Evolutionary conservation across 768 basidiomycete genomes (phyloP).

Genomic region (Tephrocybe sp.): DNA sequence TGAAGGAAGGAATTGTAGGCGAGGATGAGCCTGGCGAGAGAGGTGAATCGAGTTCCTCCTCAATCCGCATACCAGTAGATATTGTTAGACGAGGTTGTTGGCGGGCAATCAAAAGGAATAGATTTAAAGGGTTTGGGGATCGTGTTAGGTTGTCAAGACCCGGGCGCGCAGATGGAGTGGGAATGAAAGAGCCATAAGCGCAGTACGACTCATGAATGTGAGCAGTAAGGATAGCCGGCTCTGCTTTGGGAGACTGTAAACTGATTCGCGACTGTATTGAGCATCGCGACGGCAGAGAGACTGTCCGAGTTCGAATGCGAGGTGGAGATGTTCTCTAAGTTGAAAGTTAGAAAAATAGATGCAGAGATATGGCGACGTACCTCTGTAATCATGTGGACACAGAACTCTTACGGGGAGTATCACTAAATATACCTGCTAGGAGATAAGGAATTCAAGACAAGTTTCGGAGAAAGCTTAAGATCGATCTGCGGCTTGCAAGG

Average conservation of each 20-base stretch:
- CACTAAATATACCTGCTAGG: too few relatives aligned
- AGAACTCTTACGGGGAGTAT: too few relatives aligned
- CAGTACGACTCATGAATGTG: slow-evolving; percentile 11
- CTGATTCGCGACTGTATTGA: slow-evolving; percentile 19
- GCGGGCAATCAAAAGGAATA: not conserved
- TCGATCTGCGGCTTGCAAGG: too few relatives aligned
- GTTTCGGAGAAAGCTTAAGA: too few relatives aligned
- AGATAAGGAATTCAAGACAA: too few relatives aligned
- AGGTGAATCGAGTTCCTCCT: slow-evolving; percentile 20
- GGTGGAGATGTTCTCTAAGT: too few relatives aligned
- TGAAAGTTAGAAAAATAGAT: too few relatives aligned
- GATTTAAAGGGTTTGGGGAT: not conserved
- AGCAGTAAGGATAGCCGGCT: slow-evolving; percentile 7
- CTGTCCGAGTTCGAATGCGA: slow-evolving; percentile 18
- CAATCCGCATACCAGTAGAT: slow-evolving; percentile 5
- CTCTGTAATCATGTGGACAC: too few relatives aligned
- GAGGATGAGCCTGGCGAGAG: slow-evolving; percentile 20
- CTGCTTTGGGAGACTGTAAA: slow-evolving; percentile 12
- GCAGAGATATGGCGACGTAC: too few relatives aligned
- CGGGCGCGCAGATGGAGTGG: slow-evolving; percentile 20
- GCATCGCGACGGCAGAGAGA: slow-evolving; percentile 16
- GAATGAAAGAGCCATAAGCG: slow-evolving; percentile 22
- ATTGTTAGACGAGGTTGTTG: slow-evolving; percentile 6
- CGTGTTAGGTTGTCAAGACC: slow-evolving; percentile 12
- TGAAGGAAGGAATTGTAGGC: slow-evolving; percentile 34